Conservation (phyloP, 2,329 filamentous ascomycete genomes). For the Samsoniella hepiali region DNA sequence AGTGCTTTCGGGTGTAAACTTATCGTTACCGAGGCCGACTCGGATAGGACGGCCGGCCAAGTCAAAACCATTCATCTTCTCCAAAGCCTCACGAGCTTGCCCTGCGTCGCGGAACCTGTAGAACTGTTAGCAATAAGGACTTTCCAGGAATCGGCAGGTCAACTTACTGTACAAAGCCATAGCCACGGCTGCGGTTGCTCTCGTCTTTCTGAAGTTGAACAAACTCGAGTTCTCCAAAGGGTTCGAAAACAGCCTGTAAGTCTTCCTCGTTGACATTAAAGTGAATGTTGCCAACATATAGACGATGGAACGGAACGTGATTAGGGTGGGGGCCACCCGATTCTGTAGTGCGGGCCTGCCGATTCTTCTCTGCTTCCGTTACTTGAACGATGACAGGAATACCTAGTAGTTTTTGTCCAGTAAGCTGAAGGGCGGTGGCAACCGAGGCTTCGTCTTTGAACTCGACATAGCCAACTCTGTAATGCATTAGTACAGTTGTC, state of each 20-base stretch:
- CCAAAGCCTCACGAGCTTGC: slow-evolving; percentile 88
- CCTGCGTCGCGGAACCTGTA: slow-evolving; percentile 81
- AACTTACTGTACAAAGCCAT: slow-evolving; percentile 90
- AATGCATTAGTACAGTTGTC: slow-evolving; percentile 35
- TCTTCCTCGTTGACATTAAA: slow-evolving; percentile 98
- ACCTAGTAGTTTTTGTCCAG: slow-evolving; percentile 95
- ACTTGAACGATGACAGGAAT: slow-evolving; percentile 98
- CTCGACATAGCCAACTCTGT: slow-evolving; percentile 96
- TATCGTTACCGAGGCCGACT: slow-evolving; percentile 99
- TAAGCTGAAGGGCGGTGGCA: slow-evolving; percentile 90
- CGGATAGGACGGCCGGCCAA: slow-evolving; percentile 95
- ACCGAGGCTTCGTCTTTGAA: slow-evolving; percentile 97
- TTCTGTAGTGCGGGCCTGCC: slow-evolving; percentile 83
- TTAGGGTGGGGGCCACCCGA: slow-evolving; percentile 66
- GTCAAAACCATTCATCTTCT: slow-evolving; percentile 99
- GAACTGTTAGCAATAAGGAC: slow-evolving; percentile 32
- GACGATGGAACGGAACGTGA: slow-evolving; percentile 90
- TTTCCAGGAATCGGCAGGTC: neutral
- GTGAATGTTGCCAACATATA: slow-evolving; percentile 99
- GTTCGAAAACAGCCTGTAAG: slow-evolving; percentile 92
- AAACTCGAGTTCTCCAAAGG: slow-evolving; percentile 96
- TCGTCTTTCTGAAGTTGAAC: slow-evolving; percentile 98
- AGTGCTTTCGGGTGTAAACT: slow-evolving; percentile 97
- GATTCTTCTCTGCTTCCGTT: slow-evolving; percentile 99
- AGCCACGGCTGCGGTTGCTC: slow-evolving; percentile 82